Percentiles rank a stretch among this genome's conserved stretches.
phyloP scores from a whole-genome alignment of 805 yeast genomes.

The Blastobotrys chiropterorum region DNA sequence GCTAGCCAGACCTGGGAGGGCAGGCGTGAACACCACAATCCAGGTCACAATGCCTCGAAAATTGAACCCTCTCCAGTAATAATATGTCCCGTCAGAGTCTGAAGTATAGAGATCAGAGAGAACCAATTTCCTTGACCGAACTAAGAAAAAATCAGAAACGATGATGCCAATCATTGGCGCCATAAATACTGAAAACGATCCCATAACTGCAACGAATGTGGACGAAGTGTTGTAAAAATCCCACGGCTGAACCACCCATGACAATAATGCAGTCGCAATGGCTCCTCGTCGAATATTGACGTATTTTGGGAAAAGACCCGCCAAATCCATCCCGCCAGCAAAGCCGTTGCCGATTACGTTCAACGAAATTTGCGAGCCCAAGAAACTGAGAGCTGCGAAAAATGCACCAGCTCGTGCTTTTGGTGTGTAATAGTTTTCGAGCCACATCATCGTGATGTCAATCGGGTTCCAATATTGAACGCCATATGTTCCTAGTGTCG shows the following conservation, averaged over 20 bases:
- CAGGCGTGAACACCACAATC: conserved; percentile 20
- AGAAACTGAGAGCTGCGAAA: conserved; percentile 31
- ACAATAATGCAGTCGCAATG: conserved; percentile 25
- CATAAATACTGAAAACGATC: conserved; percentile 35
- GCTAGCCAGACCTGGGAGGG: conserved; percentile 28
- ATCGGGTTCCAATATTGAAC: conserved; percentile 44
- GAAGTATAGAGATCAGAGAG: conserved; percentile 37
- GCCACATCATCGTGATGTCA: conserved; percentile 35
- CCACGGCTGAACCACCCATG: conserved; percentile 36
- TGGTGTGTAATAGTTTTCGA: conserved; percentile 33
- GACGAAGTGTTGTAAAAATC: conserved; percentile 33
- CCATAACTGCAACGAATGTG: conserved; percentile 33
- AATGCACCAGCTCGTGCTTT: conserved; percentile 44
- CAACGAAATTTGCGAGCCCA: conserved; percentile 10
- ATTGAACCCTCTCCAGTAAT: conserved; percentile 40
- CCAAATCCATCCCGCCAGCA: conserved; percentile 46
- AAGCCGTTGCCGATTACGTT: conserved; percentile 34
- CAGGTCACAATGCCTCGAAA: conserved; percentile 38
- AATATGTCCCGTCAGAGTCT: conserved; percentile 34
- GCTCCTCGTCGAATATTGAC: conserved; percentile 42
- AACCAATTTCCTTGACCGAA: conserved; percentile 36
- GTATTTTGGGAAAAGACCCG: conserved; percentile 41
- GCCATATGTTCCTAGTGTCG: conserved; percentile 37
- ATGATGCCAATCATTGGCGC: conserved; percentile 37
- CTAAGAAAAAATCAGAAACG: conserved; percentile 35